Base-by-base conservation (phyloP, 2,329 filamentous ascomycete genomes). In the Fusarium newnesense region DNA sequence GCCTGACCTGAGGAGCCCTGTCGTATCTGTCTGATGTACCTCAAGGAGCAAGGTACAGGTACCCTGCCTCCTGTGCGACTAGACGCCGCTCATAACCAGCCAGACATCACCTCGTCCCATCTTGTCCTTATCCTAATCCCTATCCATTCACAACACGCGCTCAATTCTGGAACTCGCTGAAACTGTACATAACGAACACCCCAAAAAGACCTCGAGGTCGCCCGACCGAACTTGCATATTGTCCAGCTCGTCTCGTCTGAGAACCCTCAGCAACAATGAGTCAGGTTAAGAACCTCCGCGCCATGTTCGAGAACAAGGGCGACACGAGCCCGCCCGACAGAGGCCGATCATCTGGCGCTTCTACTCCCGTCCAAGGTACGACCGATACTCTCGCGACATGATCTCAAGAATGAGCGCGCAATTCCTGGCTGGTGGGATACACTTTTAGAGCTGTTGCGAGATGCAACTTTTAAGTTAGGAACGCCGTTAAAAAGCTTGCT, bases 241-340 rank as follows among this genome's bases (percentile, higher is more conserved):
- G 77, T 76, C 77, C 79, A 67, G 46, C 47, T 56, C 60, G 60
- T 58, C 60, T 56, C 60, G 59, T 52, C 60, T 39, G 56, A 64
- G 68, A 67, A 50, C 64, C 69, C 70, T 70, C 81, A 77, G 82
- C 82, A 82, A 84, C 81, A 78, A 91, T 90, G 88, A 91, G 90
- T 79, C 90, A 89, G 79, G 92, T 94, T 79, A 91, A 87, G 84
- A 93, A 93, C 84, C 89, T 95, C 75, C 88, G 92, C 77, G 93
- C 93, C 79, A 94, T 93, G 88, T 95, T 95, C 81, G 93, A 95
- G 86, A 90, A 90, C 80, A 93, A 90, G 82, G 89, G 87, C 80
- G 88, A 90, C 75, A 85, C 86, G 65, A 91, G 88, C 76, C 88
- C 90, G 73, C 90, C 91, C 21, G 91, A 92, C 72, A 87, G 92